These are phyloP conservation scores for Boletus nobilissimus DNA, from an alignment of 1,284 basidiomycete species.

Conservation along the genomic window DNA sequence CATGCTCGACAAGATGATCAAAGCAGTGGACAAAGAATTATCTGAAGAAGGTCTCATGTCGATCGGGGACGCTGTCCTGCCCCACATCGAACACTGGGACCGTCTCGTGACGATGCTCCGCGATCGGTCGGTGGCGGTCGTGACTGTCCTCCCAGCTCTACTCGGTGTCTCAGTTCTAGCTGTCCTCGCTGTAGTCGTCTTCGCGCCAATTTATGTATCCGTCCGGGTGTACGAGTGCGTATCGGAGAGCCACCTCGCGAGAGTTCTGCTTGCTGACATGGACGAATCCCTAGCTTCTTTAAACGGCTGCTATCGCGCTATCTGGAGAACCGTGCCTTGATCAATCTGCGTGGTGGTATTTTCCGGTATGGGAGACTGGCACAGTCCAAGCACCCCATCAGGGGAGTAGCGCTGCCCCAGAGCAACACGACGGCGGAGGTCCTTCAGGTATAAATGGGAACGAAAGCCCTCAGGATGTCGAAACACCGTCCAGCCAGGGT, in stretches of 20 bases:
- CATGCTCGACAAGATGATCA: constrained; percentile 39
- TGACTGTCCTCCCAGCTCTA: constrained; percentile 26
- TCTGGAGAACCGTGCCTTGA: constrained; percentile 12
- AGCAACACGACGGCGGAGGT: not conserved
- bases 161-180: constrained; percentile 36
- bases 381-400: not conserved
- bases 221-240: constrained; percentile 31
- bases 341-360: not conserved
- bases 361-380: not conserved
- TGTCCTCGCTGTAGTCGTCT: constrained; percentile 15
- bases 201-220: constrained; percentile 28
- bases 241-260: not conserved
- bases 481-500: too few relatives aligned
- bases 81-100: constrained; percentile 35
- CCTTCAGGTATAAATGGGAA: not conserved
- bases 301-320: not conserved
- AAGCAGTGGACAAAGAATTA: constrained; percentile 35
- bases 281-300: constrained; percentile 20
- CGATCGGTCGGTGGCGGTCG: not conserved
- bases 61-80: constrained; percentile 26
- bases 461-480: not conserved
- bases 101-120: constrained; percentile 26
- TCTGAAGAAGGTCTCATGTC: constrained; percentile 37
- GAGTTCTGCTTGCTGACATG: constrained; percentile 16
- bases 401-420: too few relatives aligned